phyloP scores from a whole-genome alignment of 805 yeast species.

The Schizosaccharomyces lindneri region DNA sequence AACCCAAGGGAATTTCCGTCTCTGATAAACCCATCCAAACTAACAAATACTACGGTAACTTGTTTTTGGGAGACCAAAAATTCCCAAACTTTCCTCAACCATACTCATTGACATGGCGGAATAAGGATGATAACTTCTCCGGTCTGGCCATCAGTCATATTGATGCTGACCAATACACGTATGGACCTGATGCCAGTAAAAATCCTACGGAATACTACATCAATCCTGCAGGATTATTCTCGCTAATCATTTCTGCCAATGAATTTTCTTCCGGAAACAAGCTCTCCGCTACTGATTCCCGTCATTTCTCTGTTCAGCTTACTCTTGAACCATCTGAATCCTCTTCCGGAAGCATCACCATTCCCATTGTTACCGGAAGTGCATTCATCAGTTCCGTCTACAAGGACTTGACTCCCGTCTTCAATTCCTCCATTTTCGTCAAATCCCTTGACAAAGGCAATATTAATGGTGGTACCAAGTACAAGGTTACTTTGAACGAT shows the following conservation, averaged over 20 bases:
- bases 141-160: constrained; percentile 35
- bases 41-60: constrained; percentile 50
- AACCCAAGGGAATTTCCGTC: neutral
- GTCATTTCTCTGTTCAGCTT: constrained; percentile 9
- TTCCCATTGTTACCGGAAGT: constrained; percentile 34
- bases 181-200: constrained; percentile 19
- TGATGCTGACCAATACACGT: constrained; percentile 18
- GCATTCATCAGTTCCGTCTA: constrained; percentile 31
- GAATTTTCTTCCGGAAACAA: constrained; percentile 18
- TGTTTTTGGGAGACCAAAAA: constrained; percentile 30
- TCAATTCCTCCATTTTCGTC: constrained; percentile 15
- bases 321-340: neutral
- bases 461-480: constrained; percentile 20
- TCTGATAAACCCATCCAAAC: constrained; percentile 26
- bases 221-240: constrained; percentile 32
- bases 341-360: constrained; percentile 2
- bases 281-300: constrained; percentile 4
- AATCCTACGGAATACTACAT: constrained; percentile 22
- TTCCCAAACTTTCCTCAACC: constrained; percentile 41
- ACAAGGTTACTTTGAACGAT: constrained; percentile 28
- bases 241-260: constrained; percentile 30
- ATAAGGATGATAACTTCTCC: constrained; percentile 22
- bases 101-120: constrained; percentile 34
- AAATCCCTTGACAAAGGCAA: constrained; percentile 27
- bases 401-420: constrained; percentile 10